Evolutionary conservation across 2,329 filamentous ascomycete genomes (phyloP), one percentile per base, ranked within the genome.

Genomic region (Fusarium marasasianum): DNA sequence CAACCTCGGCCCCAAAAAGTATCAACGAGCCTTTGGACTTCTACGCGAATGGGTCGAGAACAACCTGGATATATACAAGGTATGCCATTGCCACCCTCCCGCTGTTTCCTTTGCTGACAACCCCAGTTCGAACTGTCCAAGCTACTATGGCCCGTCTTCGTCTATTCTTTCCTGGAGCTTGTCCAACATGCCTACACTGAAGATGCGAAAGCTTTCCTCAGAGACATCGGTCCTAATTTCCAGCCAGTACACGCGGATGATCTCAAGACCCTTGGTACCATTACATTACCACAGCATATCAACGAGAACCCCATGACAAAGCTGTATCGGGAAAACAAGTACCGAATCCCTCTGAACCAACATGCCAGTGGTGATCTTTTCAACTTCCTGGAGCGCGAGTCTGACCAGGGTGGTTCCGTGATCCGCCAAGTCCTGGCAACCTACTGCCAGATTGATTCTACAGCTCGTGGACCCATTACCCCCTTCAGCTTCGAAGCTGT

Each of bases 1-100:
- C 70, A 92, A 94, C 47, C 80, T 88, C 66, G 92, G 94, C 2
- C 92, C 93, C 13, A 90, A 91, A 59, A 96, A 94, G 81, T 98
- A 96, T 79, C 85, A 89, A 45, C 91, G 90, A 73, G 92, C 93
- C 0, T 98, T 89, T 86, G 89, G 89, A 64, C 84, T 95, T 47
- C 85, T 97, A 47, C 91, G 89, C 73, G 89, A 90, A 73, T 99
- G 95, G 93, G 92, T 98, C 53, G 95, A 98, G 75, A 95, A 96
- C 76, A 95, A 94, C 67, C 87, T 99, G 31, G 96, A 98, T 74
- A 89, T 98, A 35, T 98, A 98, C 88, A 98, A 98, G 87, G 93
- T 92, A 82, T 77, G 83, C 26, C 38, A 37, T 41, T 37, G 53
- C 2, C 24, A 10, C 41, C 6, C 6, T 44, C 24, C 38, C 78